These are phyloP conservation scores for Alternaria triticimaculans DNA, from an alignment of 2,329 filamentous ascomycete species.

Conservation along the genomic window DNA sequence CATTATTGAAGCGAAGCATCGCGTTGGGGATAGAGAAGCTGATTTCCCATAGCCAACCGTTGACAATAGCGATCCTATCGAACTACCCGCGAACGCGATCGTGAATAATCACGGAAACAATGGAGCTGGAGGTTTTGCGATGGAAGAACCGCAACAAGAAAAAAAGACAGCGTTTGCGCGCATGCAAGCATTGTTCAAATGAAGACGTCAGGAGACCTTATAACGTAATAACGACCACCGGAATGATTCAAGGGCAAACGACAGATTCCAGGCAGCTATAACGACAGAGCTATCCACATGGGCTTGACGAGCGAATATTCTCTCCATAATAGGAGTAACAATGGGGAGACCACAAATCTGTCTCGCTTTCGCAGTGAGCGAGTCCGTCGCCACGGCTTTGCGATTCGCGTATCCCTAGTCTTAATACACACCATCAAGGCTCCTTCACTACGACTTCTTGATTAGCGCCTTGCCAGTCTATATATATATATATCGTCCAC, in stretches of 20 bases:
- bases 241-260: not conserved
- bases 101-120: not conserved
- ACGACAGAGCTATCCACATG: not conserved
- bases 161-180: not conserved
- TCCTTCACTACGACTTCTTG: not conserved
- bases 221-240: not conserved
- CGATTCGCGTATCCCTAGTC: not conserved
- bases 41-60: constrained; percentile 3
- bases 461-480: not conserved
- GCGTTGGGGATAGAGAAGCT: not conserved
- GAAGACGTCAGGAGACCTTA: not conserved
- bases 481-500: not conserved
- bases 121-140: not conserved
- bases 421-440: not conserved
- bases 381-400: not conserved
- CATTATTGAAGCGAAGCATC: too few relatives aligned
- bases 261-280: too few relatives aligned
- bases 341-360: not conserved
- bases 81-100: constrained; percentile 12
- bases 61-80: constrained; percentile 11
- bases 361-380: not conserved
- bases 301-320: not conserved
- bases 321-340: not conserved
- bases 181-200: not conserved
- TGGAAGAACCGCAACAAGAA: not conserved